phyloP scores from a whole-genome alignment of 495 filamentous ascomycete genomes.

The Podospora conica region DNA sequence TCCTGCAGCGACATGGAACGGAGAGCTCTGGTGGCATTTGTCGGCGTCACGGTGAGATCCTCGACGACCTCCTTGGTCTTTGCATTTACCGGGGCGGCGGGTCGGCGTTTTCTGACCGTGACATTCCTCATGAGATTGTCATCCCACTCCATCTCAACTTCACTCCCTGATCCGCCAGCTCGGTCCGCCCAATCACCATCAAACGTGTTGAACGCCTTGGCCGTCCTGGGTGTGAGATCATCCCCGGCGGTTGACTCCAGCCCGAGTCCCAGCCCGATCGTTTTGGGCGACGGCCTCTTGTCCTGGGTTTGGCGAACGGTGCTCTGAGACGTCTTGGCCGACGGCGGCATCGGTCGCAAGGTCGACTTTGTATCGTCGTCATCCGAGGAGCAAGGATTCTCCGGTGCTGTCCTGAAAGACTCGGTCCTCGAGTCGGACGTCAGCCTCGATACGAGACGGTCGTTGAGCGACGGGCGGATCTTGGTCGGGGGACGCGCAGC shows the following conservation, averaged over 20 bases:
- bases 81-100: constrained; percentile 25
- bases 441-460: constrained; percentile 42
- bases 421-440: constrained; percentile 55
- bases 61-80: constrained; percentile 39
- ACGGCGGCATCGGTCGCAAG: constrained; percentile 42
- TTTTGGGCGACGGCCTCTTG: constrained; percentile 19
- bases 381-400: constrained; percentile 53
- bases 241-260: constrained; percentile 37
- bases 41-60: constrained; percentile 42
- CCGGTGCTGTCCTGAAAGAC: constrained; percentile 67
- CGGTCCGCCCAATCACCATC: constrained; percentile 42
- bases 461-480: constrained; percentile 33
- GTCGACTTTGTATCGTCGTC: constrained; percentile 45
- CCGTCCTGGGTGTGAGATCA: constrained; percentile 31
- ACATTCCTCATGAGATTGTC: constrained; percentile 52
- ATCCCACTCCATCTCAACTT: constrained; percentile 50
- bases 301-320: constrained; percentile 36
- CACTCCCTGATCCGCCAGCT: constrained; percentile 23
- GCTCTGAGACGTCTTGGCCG: constrained; percentile 37
- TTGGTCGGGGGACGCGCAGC: constrained; percentile 26
- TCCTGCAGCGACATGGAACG: constrained; percentile 44
- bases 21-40: constrained; percentile 43
- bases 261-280: constrained; percentile 46
- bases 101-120: constrained; percentile 45
- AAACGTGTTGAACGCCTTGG: constrained; percentile 40